Evolutionary conservation across 2,329 filamentous ascomycete species (phyloP), one percentile per base, ranked within the genome.

Genomic region (Tolypocladium ovalisporum): DNA sequence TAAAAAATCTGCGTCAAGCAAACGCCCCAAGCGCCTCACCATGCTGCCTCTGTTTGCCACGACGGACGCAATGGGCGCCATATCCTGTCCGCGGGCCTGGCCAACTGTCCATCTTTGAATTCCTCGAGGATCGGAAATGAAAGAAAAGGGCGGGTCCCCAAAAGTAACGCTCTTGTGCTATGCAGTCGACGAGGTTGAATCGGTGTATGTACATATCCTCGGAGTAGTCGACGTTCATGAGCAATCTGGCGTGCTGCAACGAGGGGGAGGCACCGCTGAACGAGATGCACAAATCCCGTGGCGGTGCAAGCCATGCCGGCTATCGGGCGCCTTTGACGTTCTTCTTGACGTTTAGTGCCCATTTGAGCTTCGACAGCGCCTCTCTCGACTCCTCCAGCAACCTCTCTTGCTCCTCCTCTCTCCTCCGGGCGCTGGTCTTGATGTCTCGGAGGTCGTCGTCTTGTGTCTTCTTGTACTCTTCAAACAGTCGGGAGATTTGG

Each of bases 271-370:
- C 29, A 29, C 4, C 47, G 47, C 44, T 32, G 17, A 49, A 32
- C 19, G 7, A 32, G 10, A 19, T n/a, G 4, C 29, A 29, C 19
- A 2, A 51, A 17, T n/a, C 47, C 7, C 6, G 19, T 13, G 47
- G 17, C 10, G 29, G 47, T 17, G 47, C 17, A 51, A 12, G 10
- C 17, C 29, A 34, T 22, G 27, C 27, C 29, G 34, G 54, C 75
- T 68, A 84, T 68, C 80, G 70, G 8, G 81, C 79, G 56, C 75
- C 80, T 58, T 75, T 76, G 57, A 86, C 77, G 61, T 81, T 84
- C 60, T 81, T 73, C 73, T 88, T 85, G 55, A 88, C 79, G 56
- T 80, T 83, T 62, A 91, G 77, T 17, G 88, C 86, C 88, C 88
- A 91, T 66, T 77, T 82, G 70, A 92, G 78, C 74, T 89, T 83